phyloP scores from a whole-genome alignment of 2,329 filamentous ascomycete genomes.

The Xylariaceae sp. region DNA sequence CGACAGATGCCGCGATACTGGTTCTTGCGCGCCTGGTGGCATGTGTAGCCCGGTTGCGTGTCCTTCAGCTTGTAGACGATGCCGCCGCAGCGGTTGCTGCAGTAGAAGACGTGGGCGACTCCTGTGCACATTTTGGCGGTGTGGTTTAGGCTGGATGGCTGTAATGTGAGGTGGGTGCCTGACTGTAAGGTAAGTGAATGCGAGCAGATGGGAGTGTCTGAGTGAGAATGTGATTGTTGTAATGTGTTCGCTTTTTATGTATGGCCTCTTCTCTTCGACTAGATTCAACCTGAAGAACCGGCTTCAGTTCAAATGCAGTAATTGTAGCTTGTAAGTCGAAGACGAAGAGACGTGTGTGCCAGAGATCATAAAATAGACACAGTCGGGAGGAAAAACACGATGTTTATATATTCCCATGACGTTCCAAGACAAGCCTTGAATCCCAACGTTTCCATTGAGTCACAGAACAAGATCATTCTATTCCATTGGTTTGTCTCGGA shows the following conservation, averaged over 20 bases:
- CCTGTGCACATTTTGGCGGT: slow-evolving; percentile 24
- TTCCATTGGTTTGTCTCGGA: slow-evolving; percentile 2
- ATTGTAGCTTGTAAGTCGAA: not conserved
- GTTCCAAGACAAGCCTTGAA: too few relatives aligned
- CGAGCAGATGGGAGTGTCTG: not conserved
- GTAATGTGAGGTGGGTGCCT: not conserved
- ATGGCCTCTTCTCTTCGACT: not conserved
- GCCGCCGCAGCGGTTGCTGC: slow-evolving; percentile 16
- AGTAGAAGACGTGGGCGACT: slow-evolving; percentile 13
- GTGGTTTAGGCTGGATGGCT: not conserved
- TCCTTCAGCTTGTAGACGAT: slow-evolving; percentile 12
- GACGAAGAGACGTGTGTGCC: too few relatives aligned
- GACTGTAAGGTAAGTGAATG: not conserved
- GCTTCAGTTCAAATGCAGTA: slow-evolving; percentile 2
- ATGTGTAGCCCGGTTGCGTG: slow-evolving; percentile 19
- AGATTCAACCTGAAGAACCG: slow-evolving; percentile 2
- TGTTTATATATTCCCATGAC: too few relatives aligned
- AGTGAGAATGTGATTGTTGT: not conserved
- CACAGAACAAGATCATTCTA: not conserved
- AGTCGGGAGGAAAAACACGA: not conserved
- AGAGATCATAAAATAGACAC: too few relatives aligned
- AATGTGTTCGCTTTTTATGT: not conserved
- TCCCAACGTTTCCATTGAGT: not conserved
- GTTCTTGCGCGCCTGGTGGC: slow-evolving; percentile 13
- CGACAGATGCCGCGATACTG: slow-evolving; percentile 19